These are phyloP conservation scores for Wallacemonas sp. DNA, from an alignment of 208 protist species.

Conservation along the genomic window DNA sequence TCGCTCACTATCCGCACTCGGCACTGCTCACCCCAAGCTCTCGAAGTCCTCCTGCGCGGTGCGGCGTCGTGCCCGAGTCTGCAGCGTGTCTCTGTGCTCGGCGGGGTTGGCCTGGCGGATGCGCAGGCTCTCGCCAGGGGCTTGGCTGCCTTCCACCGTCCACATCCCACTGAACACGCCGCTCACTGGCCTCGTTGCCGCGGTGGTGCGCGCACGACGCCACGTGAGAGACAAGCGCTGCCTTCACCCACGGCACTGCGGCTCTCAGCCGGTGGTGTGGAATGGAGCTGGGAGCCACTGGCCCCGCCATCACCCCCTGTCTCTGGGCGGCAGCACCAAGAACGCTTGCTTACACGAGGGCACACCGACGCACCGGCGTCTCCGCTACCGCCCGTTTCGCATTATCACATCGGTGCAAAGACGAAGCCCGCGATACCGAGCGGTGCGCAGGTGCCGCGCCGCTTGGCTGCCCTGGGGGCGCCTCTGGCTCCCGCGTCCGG, in stretches of 20 bases:
- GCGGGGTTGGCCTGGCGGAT: conserved; percentile 47
- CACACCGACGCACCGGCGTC: too few species aligned
- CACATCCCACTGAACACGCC: not conserved
- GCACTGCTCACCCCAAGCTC: conserved; percentile 38
- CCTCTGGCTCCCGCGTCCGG: too few species aligned
- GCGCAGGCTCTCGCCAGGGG: conserved; percentile 37
- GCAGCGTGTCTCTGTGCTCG: conserved; percentile 34
- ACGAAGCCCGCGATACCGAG: too few species aligned
- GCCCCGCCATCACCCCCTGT: not conserved
- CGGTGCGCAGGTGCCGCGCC: too few species aligned
- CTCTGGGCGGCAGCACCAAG: too few species aligned
- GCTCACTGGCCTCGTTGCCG: not conserved
- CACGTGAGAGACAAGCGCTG: not conserved
- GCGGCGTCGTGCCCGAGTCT: conserved; percentile 39
- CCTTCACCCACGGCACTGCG: conserved; percentile 8
- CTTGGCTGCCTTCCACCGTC: conserved; percentile 30
- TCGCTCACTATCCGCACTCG: conserved; percentile 46
- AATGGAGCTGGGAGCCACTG: not conserved
- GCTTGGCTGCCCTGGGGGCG: too few species aligned
- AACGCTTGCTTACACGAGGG: too few species aligned
- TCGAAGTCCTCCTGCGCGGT: conserved; percentile 43
- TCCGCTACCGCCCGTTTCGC: too few species aligned
- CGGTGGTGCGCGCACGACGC: not conserved
- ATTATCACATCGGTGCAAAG: too few species aligned
- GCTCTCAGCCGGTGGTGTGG: not conserved